Percentiles rank a stretch among this genome's conserved stretches.
Evolutionary conservation across 148 eudicot genomes (phyloP).

Genomic region (Rhododendron vialii): DNA sequence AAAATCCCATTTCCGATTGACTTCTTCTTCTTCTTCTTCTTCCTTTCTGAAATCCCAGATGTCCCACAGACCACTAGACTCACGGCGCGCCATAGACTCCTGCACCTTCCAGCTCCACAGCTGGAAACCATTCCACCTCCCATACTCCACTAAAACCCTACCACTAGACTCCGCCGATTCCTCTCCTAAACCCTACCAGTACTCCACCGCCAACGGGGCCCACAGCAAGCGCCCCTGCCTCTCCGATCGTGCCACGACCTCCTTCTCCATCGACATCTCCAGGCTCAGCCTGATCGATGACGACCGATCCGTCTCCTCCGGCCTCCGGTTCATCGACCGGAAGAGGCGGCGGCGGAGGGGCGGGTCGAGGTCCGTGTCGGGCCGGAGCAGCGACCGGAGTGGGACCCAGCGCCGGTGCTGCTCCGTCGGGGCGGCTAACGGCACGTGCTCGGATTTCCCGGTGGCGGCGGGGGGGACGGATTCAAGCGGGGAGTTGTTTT

Average conservation of each 20-base stretch:
- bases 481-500: constrained; percentile 84
- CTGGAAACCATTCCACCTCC: constrained; percentile 65
- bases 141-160: constrained; percentile 14
- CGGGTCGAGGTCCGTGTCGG: constrained; percentile 74
- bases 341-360: constrained; percentile 48
- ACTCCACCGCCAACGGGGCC: constrained; percentile 13
- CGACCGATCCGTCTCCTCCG: neutral
- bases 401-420: constrained; percentile 60
- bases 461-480: constrained; percentile 75
- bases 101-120: constrained; percentile 53
- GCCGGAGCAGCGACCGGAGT: constrained; percentile 64
- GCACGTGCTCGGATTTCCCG: constrained; percentile 77
- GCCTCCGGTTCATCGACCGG: neutral
- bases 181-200: constrained; percentile 20
- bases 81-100: constrained; percentile 58
- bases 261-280: neutral
- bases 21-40: neutral
- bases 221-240: constrained; percentile 66
- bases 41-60: neutral
- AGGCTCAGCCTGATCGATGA: neutral
- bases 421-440: constrained; percentile 56
- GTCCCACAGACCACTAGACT: constrained; percentile 42
- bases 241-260: constrained; percentile 13
- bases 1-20: neutral
- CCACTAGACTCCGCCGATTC: constrained; percentile 19